Percentiles rank a stretch among this genome's conserved stretches.
phyloP scores from a whole-genome alignment of 108 stramenopile genomes.

The Stephanodiscus triporus region DNA sequence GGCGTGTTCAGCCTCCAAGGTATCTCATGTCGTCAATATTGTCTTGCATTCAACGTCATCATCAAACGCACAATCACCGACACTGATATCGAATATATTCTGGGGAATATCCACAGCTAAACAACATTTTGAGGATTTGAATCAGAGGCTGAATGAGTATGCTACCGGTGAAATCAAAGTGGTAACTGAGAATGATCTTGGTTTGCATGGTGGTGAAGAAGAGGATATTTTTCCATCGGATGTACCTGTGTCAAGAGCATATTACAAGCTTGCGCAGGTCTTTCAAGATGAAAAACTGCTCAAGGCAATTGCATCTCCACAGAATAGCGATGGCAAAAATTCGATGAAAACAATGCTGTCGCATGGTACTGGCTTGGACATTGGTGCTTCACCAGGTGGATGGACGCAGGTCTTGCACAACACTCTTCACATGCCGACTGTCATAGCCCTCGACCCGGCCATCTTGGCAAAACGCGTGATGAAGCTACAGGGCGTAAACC shows the following conservation, averaged over 20 bases:
- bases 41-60: conserved; percentile 8
- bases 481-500: conserved; percentile 38
- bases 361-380: conserved; percentile 50
- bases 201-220: conserved; percentile 28
- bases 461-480: conserved; percentile 48
- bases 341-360: conserved; percentile 13
- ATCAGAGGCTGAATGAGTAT: conserved; percentile 50
- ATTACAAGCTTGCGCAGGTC: conserved; percentile 61
- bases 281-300: conserved; percentile 32
- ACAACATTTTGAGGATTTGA: conserved; percentile 37
- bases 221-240: conserved; percentile 5
- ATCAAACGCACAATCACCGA: not conserved
- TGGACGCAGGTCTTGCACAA: conserved; percentile 61
- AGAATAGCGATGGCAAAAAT: conserved; percentile 3
- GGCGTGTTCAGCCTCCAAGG: conserved; percentile 34
- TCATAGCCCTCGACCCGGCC: conserved; percentile 54
- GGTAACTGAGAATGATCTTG: conserved; percentile 11
- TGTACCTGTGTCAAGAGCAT: conserved; percentile 58
- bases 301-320: conserved; percentile 12
- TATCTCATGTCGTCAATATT: conserved; percentile 18
- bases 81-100: conserved; percentile 5
- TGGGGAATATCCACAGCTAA: conserved; percentile 45
- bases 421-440: conserved; percentile 25
- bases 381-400: conserved; percentile 69
- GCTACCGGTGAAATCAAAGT: conserved; percentile 51